Percentiles rank a stretch among this genome's conserved stretches.
phyloP scores from a whole-genome alignment of 1,139 yeast species.

The Candida pseudoviswanathii region DNA sequence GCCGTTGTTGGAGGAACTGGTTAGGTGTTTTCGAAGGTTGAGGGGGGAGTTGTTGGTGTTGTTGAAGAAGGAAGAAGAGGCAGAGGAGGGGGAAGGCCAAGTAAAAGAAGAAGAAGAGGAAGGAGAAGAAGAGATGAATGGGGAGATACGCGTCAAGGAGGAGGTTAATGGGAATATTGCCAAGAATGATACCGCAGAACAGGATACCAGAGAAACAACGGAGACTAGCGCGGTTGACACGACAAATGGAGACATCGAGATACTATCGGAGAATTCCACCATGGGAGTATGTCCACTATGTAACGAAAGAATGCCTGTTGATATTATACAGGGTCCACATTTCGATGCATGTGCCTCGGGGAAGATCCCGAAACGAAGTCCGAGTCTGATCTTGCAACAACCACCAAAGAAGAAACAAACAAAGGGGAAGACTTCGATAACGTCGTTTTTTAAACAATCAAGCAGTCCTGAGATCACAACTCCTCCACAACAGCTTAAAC shows the following conservation, averaged over 20 bases:
- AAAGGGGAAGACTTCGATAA: slow-evolving; percentile 19
- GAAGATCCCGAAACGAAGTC: slow-evolving; percentile 11
- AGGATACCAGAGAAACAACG: slow-evolving; percentile 1
- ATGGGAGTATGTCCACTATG: slow-evolving; percentile 76
- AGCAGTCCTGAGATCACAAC: slow-evolving; percentile 4
- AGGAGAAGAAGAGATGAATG: slow-evolving; percentile 15
- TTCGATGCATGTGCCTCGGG: slow-evolving; percentile 67
- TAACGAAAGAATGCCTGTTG: slow-evolving; percentile 53
- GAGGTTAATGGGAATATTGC: background rate
- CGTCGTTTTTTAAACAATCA: slow-evolving; percentile 36
- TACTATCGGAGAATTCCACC: slow-evolving; percentile 21
- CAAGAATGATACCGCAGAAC: background rate
- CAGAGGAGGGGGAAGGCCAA: slow-evolving; percentile 1
- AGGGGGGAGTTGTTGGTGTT: slow-evolving; percentile 40
- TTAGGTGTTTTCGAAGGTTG: slow-evolving; percentile 51
- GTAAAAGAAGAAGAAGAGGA: slow-evolving; percentile 1
- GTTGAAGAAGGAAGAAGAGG: slow-evolving; percentile 16
- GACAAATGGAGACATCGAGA: slow-evolving; percentile 21
- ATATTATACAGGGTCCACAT: slow-evolving; percentile 63
- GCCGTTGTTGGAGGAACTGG: slow-evolving; percentile 72
- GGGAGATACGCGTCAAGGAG: slow-evolving; percentile 5
- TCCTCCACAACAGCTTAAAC: background rate
- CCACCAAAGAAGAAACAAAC: slow-evolving; percentile 13
- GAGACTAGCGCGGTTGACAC: no score
- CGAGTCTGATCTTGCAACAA: slow-evolving; percentile 2